Percentiles rank a stretch among this genome's conserved stretches.
Evolutionary conservation across 2,329 filamentous ascomycete species (phyloP).

Genomic region (Colletotrichum tabaci): DNA sequence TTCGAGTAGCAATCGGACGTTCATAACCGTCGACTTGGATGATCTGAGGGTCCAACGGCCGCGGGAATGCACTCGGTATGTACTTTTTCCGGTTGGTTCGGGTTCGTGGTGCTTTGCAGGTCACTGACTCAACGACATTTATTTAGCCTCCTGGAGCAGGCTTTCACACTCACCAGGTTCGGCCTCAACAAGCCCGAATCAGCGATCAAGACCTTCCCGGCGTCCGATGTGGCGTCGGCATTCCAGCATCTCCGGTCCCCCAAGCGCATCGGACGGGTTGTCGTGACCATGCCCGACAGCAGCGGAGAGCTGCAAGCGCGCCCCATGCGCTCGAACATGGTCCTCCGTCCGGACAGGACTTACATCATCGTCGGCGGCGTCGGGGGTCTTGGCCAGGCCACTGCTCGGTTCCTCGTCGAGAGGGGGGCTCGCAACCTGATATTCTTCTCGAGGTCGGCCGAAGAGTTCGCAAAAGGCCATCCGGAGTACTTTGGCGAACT

Average conservation of each 20-base stretch:
- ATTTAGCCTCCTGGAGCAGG: conserved; percentile 25
- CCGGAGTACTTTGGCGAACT: conserved; percentile 43
- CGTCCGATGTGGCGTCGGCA: conserved; percentile 52
- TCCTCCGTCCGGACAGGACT: conserved; percentile 25
- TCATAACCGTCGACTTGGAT: conserved; percentile 52
- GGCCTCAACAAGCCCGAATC: conserved; percentile 19
- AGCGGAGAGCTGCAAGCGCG: background rate
- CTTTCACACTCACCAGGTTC: conserved; percentile 17
- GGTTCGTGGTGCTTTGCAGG: background rate
- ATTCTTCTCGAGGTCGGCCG: conserved; percentile 49
- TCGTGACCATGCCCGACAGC: conserved; percentile 48
- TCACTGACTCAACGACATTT: background rate
- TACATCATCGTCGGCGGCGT: conserved; percentile 53
- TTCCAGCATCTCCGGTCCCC: conserved; percentile 61
- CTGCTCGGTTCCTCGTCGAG: conserved; percentile 50
- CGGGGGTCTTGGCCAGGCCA: conserved; percentile 50
- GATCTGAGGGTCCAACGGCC: conserved; percentile 9
- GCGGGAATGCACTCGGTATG: conserved; percentile 20
- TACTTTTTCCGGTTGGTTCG: background rate
- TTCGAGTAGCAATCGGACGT: conserved; percentile 56
- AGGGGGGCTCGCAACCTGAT: conserved; percentile 49
- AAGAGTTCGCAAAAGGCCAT: background rate
- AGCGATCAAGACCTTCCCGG: conserved; percentile 46
- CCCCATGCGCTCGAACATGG: background rate
- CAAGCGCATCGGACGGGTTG: conserved; percentile 61